A percentile compares a stretch with the other conserved stretches of the same genome.
phyloP scores from a whole-genome alignment of 2,329 filamentous ascomycete species.

The Penicillium sp. region DNA sequence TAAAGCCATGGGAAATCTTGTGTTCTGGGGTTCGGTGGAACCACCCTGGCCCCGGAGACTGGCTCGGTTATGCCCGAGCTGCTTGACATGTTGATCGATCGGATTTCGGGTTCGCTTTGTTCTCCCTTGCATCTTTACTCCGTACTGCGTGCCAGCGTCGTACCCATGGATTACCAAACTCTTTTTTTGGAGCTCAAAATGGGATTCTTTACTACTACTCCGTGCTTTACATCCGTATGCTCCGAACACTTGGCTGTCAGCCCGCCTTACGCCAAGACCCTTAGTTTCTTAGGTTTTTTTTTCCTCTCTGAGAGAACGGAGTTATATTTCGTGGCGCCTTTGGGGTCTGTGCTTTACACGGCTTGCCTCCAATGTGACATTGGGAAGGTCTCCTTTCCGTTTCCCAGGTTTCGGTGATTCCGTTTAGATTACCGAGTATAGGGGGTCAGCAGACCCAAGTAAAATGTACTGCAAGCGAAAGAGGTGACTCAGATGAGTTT shows the following conservation, averaged over 20 bases:
- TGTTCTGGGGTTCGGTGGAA: background rate
- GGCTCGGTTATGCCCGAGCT: constrained; percentile 4
- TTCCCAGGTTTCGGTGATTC: background rate
- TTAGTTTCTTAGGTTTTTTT: background rate
- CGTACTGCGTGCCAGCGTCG: background rate
- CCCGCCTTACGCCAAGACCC: constrained; percentile 1
- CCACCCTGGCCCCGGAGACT: background rate
- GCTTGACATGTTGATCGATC: constrained; percentile 1
- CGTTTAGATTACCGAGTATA: background rate
- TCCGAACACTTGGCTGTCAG: background rate
- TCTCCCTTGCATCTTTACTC: background rate
- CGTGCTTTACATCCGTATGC: background rate
- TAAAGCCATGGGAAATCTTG: background rate
- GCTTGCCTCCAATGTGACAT: constrained; percentile 9
- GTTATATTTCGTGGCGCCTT: constrained; percentile 6
- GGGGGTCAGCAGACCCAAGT: background rate
- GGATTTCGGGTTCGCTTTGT: background rate
- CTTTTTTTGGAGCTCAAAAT: background rate
- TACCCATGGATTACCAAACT: background rate
- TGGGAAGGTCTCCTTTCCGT: background rate
- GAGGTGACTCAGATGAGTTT: background rate
- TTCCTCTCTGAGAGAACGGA: background rate
- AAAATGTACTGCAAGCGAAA: background rate
- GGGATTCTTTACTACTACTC: too few relatives aligned
- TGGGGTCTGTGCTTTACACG: constrained; percentile 5